Base-by-base conservation (phyloP, 106 monocot genomes). In the Phalaenopsis equestris region DNA sequence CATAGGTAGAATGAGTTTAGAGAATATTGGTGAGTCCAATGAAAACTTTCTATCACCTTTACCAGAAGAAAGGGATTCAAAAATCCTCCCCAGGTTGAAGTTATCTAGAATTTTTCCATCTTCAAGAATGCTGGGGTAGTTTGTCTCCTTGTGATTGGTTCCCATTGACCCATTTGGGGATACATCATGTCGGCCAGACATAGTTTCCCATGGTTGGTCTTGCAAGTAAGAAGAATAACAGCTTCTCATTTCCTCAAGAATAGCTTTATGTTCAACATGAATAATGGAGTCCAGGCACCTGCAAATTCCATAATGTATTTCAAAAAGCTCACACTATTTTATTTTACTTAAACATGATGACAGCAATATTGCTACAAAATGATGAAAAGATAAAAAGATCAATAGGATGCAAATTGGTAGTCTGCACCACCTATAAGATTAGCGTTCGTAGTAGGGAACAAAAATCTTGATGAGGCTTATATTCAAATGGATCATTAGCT, bases 201-300 rank as follows among this genome's bases (percentile, higher is more conserved):
- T 4, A 45, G 74, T 19, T 45, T 74, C 74, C 19, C 37, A 41
- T 12, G 18, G 1, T 23, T 17, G 74, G 43, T 42, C 74, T 74
- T n/a, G 42, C 3, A 45, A 19, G n/a, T 45, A 39, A 72, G 72
- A 9, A 74, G 86, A 79, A 81, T 98, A 94, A 79, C 81, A 88
- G 8, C 70, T 56, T 18, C 98, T 87, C 98, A 98, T 92, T 70
- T 98, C 92, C 80, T 98, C 98, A 41, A 98, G 84, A 38, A 94
- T 72, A 70, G 70, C 58, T 87, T 94, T 98, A 81, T 98, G 92
- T 80, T 98, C 98, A 77, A 92, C 98, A 85, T 98, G 98, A 80
- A 98, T 83, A 85, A 94, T 86, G 8, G 92, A 86, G 72, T 98
- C 98, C 88, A 98, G 82, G 84, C 77, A 98, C 87, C 98, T 98